These are phyloP conservation scores for Aspergillus sparsus DNA, from an alignment of 495 filamentous ascomycete species.

Conservation along the genomic window DNA sequence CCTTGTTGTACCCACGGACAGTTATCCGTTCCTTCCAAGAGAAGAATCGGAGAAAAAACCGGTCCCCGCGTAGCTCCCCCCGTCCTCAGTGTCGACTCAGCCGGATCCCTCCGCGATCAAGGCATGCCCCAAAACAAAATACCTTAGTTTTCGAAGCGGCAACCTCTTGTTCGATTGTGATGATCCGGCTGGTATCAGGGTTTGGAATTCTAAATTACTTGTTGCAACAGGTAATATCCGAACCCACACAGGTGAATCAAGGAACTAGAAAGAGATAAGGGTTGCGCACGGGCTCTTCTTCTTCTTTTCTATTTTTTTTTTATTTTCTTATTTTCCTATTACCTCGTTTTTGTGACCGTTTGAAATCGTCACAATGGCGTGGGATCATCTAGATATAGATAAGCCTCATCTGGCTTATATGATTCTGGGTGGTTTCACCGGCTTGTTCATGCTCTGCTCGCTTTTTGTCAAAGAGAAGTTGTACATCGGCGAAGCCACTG, in stretches of 20 bases:
- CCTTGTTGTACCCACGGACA: too few relatives aligned
- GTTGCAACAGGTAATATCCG: not conserved
- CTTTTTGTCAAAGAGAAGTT: constrained; percentile 97
- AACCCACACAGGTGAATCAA: too few relatives aligned
- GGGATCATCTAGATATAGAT: constrained; percentile 90
- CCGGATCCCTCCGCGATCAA: constrained; percentile 15
- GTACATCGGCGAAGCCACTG: constrained; percentile 98
- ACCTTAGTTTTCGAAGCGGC: constrained; percentile 9
- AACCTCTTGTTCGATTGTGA: constrained; percentile 12
- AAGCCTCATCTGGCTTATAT: constrained; percentile 97
- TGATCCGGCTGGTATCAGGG: constrained; percentile 9
- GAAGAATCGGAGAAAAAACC: not conserved
- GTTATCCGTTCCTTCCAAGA: too few relatives aligned
- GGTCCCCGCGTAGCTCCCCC: not conserved
- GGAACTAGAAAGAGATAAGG: too few relatives aligned
- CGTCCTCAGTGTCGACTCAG: not conserved
- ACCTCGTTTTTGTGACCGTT: not conserved
- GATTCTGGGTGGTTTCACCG: constrained; percentile 97
- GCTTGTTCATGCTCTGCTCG: constrained; percentile 97
- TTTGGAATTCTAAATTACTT: not conserved
- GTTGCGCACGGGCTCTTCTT: too few relatives aligned
- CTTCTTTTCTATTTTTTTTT: too few relatives aligned
- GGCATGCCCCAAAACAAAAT: constrained; percentile 9
- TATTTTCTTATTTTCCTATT: too few relatives aligned
- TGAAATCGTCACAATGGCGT: constrained; percentile 65